Percentiles rank a stretch among this genome's conserved stretches.
These are phyloP conservation scores for Biscogniauxia sp. DNA, from an alignment of 2,329 filamentous ascomycete genomes.

Conservation along the genomic window DNA sequence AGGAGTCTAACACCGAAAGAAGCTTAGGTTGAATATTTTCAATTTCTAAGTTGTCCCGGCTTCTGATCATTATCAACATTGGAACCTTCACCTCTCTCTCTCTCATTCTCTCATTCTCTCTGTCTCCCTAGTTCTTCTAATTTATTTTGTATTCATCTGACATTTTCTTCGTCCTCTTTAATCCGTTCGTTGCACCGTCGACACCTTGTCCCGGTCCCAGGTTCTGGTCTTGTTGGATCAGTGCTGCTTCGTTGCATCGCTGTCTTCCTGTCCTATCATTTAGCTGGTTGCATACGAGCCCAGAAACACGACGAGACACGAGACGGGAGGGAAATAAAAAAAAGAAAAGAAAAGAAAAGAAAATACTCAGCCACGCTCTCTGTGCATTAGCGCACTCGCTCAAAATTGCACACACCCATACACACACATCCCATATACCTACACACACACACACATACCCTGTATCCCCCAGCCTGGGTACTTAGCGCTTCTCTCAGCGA, in stretches of 20 bases:
- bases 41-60: background rate
- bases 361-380: constrained; percentile 28
- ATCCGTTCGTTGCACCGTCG: constrained; percentile 2
- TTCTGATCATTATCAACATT: background rate
- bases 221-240: background rate
- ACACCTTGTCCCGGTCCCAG: background rate
- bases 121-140: too few relatives aligned
- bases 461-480: background rate
- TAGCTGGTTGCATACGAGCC: constrained; percentile 15
- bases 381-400: constrained; percentile 30
- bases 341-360: constrained; percentile 5
- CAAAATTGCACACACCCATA: constrained; percentile 22
- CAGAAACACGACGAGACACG: constrained; percentile 15
- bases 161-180: constrained; percentile 3
- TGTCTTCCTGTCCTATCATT: constrained; percentile 26
- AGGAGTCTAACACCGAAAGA: background rate
- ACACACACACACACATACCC: too few relatives aligned
- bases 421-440: background rate
- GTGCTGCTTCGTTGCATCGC: constrained; percentile 8
- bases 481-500: background rate
- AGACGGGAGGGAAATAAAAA: constrained; percentile 7
- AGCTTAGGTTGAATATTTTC: background rate
- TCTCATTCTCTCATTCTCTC: too few relatives aligned
- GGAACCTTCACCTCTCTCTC: background rate
- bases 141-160: constrained; percentile 2